Conservation (phyloP, 768 basidiomycete species). For the Leccinellum luteum region DNA sequence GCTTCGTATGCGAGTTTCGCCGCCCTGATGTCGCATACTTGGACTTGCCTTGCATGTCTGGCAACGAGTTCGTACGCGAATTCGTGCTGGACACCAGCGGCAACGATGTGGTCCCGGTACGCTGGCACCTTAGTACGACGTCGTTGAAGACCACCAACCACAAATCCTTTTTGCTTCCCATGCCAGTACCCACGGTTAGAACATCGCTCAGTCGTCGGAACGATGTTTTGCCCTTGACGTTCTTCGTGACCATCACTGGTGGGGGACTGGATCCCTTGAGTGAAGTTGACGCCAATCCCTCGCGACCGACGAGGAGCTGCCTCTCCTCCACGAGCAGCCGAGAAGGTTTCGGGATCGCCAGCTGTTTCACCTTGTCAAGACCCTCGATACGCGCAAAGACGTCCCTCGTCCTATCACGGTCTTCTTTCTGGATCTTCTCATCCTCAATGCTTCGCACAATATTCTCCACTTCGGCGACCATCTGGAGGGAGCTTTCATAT, state of each 20-base stretch:
- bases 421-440: constrained; percentile 96
- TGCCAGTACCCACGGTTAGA: constrained; percentile 54
- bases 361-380: constrained; percentile 87
- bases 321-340: constrained; percentile 85
- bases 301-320: constrained; percentile 41
- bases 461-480: constrained; percentile 96
- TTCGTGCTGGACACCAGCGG: constrained; percentile 69
- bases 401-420: constrained; percentile 92
- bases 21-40: constrained; percentile 84
- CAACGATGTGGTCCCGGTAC: constrained; percentile 83
- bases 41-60: constrained; percentile 79
- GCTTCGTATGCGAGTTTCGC: constrained; percentile 71
- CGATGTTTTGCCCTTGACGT: constrained; percentile 78
- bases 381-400: constrained; percentile 96
- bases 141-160: constrained; percentile 98
- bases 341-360: constrained; percentile 88
- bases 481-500: constrained; percentile 92
- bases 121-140: constrained; percentile 88
- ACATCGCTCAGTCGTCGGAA: constrained; percentile 90
- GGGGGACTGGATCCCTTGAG: constrained; percentile 35
- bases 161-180: constrained; percentile 75
- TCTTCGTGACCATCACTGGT: constrained; percentile 42
- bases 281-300: constrained; percentile 17
- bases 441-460: constrained; percentile 98
- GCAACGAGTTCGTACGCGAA: constrained; percentile 70